Base-by-base conservation (phyloP, 2,329 filamentous ascomycete genomes). In the Ophiostoma quercus region DNA sequence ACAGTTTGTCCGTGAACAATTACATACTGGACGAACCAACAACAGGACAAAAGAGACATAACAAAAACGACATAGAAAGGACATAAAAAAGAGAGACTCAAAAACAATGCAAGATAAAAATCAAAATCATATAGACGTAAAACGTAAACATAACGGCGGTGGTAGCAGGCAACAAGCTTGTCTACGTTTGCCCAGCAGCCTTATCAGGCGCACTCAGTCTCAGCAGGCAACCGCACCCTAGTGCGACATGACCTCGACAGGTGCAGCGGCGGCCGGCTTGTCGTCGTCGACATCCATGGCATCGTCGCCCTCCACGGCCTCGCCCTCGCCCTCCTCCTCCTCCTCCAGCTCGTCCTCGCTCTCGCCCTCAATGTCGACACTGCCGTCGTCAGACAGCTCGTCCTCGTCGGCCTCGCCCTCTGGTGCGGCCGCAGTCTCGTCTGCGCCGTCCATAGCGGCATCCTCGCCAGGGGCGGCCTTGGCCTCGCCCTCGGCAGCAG, bases 301-400 rank as follows among this genome's bases (percentile, higher is more conserved):
- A 63, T 79, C 78, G 62, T 78, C 77, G 60, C 74, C 76, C 32
- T 75, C 74, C 43, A 72, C 73, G 22, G 69, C 75, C 43, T 76
- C 76, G n/a, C 43, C 74, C 63, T 75, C 77, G 11, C 47, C 73
- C 67, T 77, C 76, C 68, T 78, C 75, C 69, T 78, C 78, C 66
- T 78, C 77, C 69, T 79, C 75, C 4, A 77, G 72, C 73, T 80
- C 78, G n/a, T 79, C 78, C 51, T 80, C 78, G 69, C 77, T 79
- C 73, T 80, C 78, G 71, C 77, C 78, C 74, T 80, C 78, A 54
- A 80, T 77, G 63, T 80, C 78, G 22, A 79, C 78, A 47, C 78
- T 79, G 71, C 78, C 78, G 54, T 79, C 78, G n/a, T 79, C 78
- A 1, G 77, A 79, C 69, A 79, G 73, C 69, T 79, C 78, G 63